These are phyloP conservation scores for Globisporangium nunn DNA, from an alignment of 352 stramenopile genomes.

Conservation along the genomic window DNA sequence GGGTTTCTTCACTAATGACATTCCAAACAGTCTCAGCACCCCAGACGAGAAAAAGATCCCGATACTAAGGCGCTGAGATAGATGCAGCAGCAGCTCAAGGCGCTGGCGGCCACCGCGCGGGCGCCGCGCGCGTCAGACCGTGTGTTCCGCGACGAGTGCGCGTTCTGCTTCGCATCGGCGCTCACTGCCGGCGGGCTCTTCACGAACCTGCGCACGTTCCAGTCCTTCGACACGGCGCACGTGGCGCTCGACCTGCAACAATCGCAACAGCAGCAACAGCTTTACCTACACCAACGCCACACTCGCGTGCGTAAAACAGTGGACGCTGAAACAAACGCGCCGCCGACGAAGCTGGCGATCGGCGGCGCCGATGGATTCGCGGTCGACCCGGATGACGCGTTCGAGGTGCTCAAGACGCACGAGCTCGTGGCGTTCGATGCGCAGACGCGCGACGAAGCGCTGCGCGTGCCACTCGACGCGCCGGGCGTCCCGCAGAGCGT, in stretches of 20 bases:
- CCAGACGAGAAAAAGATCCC: not conserved
- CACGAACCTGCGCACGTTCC: conserved; percentile 92
- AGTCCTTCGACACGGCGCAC: conserved; percentile 85
- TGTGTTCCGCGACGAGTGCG: conserved; percentile 97
- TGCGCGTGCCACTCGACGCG: conserved; percentile 25
- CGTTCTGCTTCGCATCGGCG: conserved; percentile 94
- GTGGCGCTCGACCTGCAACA: conserved; percentile 42
- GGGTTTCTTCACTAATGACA: not conserved
- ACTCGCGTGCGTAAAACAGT: conserved; percentile 19
- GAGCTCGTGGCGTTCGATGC: conserved; percentile 67
- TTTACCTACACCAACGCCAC: conserved; percentile 81
- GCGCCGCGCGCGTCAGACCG: conserved; percentile 48
- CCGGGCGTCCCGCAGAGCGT: conserved; percentile 37
- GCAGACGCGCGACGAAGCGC: conserved; percentile 28
- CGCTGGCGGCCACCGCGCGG: conserved; percentile 28
- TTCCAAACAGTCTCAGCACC: not conserved
- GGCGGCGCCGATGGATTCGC: conserved; percentile 93
- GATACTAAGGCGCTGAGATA: not conserved
- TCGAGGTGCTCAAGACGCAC: conserved; percentile 76
- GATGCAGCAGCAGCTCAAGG: conserved; percentile 11
- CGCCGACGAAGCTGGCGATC: conserved; percentile 92
- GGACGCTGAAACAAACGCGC: not conserved
- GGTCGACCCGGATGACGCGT: conserved; percentile 82
- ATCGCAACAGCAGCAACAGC: conserved; percentile 11
- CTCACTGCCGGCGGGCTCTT: conserved; percentile 61